Percentiles rank a stretch among this genome's conserved stretches.
Conservation (phyloP, 2,329 filamentous ascomycete genomes). For the Karstenula rhodostoma region DNA sequence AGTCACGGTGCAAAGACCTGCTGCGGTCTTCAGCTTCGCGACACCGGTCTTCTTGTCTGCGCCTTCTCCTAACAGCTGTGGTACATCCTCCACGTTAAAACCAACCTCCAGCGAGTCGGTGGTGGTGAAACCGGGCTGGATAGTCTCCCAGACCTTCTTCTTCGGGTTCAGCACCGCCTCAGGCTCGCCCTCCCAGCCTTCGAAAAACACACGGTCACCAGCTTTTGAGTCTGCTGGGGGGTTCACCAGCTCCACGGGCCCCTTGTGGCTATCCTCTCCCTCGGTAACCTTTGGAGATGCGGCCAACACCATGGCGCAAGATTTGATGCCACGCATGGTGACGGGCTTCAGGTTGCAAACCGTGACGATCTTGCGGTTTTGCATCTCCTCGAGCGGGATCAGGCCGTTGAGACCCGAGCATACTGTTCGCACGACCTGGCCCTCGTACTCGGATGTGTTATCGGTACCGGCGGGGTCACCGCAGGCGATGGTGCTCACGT, state of each 20-base stretch:
- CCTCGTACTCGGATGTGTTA: conserved; percentile 90
- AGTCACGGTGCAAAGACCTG: conserved; percentile 83
- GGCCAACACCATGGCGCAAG: conserved; percentile 89
- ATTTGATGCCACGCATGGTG: conserved; percentile 93
- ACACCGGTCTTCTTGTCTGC: conserved; percentile 63
- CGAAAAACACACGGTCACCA: conserved; percentile 89
- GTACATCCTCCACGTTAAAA: conserved; percentile 82
- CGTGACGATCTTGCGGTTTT: conserved; percentile 90
- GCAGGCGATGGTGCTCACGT: conserved; percentile 93
- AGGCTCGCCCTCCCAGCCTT: conserved; percentile 92
- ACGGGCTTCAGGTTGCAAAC: conserved; percentile 99
- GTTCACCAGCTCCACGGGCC: conserved; percentile 88
- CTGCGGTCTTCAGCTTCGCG: conserved; percentile 76
- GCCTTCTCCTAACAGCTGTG: conserved; percentile 76
- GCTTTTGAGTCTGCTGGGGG: conserved; percentile 81
- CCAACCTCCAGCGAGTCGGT: conserved; percentile 81
- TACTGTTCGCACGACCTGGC: conserved; percentile 90
- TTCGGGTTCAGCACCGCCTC: conserved; percentile 96
- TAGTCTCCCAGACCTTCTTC: conserved; percentile 99
- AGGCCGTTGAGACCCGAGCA: conserved; percentile 97
- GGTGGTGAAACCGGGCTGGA: conserved; percentile 96
- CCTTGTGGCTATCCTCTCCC: conserved; percentile 85
- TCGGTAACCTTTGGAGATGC: conserved; percentile 85
- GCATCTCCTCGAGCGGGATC: conserved; percentile 93
- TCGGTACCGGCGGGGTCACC: conserved; percentile 86